Evolutionary conservation across 169 alveolate genomes (phyloP).

Genomic region (Fabrea salina): DNA sequence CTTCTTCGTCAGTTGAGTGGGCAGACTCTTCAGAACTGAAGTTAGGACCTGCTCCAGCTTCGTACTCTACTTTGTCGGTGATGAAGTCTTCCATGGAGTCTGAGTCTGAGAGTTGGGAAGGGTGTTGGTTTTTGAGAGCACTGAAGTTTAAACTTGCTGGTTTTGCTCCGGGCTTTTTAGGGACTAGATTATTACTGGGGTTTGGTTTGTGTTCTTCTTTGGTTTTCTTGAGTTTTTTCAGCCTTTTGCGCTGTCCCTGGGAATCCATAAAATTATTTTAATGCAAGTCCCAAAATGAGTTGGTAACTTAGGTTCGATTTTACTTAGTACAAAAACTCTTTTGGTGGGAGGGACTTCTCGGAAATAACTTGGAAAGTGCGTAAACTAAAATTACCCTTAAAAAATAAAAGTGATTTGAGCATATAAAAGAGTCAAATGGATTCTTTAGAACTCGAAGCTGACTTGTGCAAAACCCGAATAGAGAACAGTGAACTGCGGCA

Average conservation of each 20-base stretch:
- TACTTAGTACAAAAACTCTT: too few species aligned
- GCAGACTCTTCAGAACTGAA: slow-evolving; percentile 33
- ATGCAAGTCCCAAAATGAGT: too few species aligned
- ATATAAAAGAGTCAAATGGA: too few species aligned
- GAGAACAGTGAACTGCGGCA: too few species aligned
- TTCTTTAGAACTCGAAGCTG: too few species aligned
- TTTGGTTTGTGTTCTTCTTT: background rate
- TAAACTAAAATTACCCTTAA: too few species aligned
- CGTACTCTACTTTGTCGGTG: slow-evolving; percentile 8
- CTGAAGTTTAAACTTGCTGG: background rate
- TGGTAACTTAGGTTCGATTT: too few species aligned
- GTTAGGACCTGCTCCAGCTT: background rate
- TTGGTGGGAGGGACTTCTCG: too few species aligned
- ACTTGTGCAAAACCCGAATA: too few species aligned
- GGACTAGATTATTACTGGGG: background rate
- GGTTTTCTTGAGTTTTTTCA: background rate
- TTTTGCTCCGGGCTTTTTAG: background rate
- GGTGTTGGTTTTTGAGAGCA: background rate
- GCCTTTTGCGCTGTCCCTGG: background rate
- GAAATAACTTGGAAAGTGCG: too few species aligned
- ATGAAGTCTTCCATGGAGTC: slow-evolving; percentile 22
- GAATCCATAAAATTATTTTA: background rate
- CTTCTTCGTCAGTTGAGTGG: slow-evolving; percentile 34
- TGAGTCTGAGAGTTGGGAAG: background rate
- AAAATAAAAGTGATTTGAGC: too few species aligned